Conservation (phyloP, 352 stramenopile genomes). For the Phytophthora pistaciae region DNA sequence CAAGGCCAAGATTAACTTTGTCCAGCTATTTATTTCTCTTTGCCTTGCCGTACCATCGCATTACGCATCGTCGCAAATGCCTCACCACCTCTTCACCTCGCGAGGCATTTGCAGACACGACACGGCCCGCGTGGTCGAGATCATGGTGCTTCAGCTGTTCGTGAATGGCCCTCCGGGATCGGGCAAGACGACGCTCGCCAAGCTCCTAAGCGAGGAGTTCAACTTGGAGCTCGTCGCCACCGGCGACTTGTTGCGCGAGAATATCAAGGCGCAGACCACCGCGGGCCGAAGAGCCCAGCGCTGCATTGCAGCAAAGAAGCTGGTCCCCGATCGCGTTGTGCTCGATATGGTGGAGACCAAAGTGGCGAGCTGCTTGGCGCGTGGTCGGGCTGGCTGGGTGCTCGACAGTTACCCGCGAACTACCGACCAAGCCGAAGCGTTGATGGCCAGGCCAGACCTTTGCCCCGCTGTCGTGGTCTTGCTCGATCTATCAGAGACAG, state of each 20-base stretch:
- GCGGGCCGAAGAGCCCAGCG: constrained; percentile 66
- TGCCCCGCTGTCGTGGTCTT: constrained; percentile 62
- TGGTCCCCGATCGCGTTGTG: constrained; percentile 79
- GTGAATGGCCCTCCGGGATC: constrained; percentile 72
- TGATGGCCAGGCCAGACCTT: constrained; percentile 57
- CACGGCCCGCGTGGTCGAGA: not conserved
- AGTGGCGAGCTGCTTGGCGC: constrained; percentile 43
- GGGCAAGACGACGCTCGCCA: constrained; percentile 76
- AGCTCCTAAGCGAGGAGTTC: constrained; percentile 66
- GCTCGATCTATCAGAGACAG: constrained; percentile 57
- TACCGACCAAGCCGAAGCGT: constrained; percentile 53
- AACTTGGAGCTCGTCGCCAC: constrained; percentile 70
- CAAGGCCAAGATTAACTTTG: constrained; percentile 1
- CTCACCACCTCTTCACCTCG: not conserved
- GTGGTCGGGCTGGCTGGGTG: constrained; percentile 57
- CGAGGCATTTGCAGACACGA: constrained; percentile 3
- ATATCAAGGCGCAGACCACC: constrained; percentile 68
- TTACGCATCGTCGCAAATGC: constrained; percentile 12
- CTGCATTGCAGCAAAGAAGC: constrained; percentile 69
- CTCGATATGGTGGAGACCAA: constrained; percentile 82
- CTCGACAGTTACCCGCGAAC: constrained; percentile 84
- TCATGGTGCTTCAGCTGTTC: constrained; percentile 73
- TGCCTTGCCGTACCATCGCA: constrained; percentile 11
- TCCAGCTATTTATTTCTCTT: constrained; percentile 14
- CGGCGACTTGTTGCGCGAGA: constrained; percentile 74